phyloP scores from a whole-genome alignment of 106 monocot genomes.

The Chionographis japonica region DNA sequence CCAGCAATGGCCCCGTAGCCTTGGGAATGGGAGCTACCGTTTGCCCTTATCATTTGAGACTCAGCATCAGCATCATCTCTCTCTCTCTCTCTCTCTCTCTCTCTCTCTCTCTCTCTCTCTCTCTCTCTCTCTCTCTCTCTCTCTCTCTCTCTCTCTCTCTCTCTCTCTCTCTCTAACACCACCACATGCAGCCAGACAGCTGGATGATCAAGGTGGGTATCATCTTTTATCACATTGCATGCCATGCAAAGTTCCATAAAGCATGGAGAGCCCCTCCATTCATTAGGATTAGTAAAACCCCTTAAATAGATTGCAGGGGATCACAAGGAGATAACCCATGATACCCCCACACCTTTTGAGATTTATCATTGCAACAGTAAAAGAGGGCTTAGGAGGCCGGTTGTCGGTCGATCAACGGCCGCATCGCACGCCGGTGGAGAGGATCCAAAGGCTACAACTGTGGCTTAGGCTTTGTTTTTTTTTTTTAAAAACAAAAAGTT shows the following conservation, averaged over 20 bases:
- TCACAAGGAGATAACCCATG: background rate
- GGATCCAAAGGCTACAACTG: background rate
- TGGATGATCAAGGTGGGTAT: background rate
- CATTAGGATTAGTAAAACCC: background rate
- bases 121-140: background rate
- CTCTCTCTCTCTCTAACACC: conserved; percentile 1
- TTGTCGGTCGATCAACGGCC: background rate
- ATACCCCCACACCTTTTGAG: conserved; percentile 14
- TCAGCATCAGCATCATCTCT: background rate
- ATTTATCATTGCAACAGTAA: background rate
- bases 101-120: background rate
- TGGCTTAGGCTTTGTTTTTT: background rate
- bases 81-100: background rate
- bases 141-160: background rate
- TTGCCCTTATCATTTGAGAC: conserved; percentile 18
- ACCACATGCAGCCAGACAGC: background rate
- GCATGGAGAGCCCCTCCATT: background rate
- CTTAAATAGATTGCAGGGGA: background rate
- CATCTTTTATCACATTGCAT: background rate
- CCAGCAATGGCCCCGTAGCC: conserved; percentile 11
- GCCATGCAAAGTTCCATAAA: conserved; percentile 5
- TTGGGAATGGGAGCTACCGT: conserved; percentile 34
- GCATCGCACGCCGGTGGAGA: conserved; percentile 2
- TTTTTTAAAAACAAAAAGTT: too few relatives aligned
- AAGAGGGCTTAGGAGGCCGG: background rate